A percentile compares a stretch with the other conserved stretches of the same genome.
Conservation (phyloP, 2,329 filamentous ascomycete genomes). For the Cercospora zeae-maydis region DNA sequence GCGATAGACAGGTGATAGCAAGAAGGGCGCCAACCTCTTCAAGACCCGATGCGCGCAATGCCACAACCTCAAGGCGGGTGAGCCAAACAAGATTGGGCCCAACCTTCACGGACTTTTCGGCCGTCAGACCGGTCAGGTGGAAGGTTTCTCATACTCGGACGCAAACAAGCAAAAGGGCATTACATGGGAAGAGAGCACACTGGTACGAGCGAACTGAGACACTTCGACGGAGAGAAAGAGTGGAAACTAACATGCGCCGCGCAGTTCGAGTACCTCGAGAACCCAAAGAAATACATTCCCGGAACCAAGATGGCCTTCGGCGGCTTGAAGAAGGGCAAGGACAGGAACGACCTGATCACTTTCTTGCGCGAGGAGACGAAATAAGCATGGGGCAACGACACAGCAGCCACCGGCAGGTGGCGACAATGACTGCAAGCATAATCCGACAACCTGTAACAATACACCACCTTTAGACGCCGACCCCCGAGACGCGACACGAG, state of each 20-base stretch:
- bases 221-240: neutral
- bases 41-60: conserved; percentile 98
- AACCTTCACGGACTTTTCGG: conserved; percentile 97
- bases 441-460: conserved; percentile 7
- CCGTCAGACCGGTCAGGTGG: conserved; percentile 86
- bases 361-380: conserved; percentile 67
- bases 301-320: conserved; percentile 99
- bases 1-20: conserved; percentile 66
- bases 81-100: conserved; percentile 97
- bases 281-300: conserved; percentile 99
- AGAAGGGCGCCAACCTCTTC: conserved; percentile 99
- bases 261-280: conserved; percentile 97
- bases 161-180: conserved; percentile 98
- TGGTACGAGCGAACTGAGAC: conserved; percentile 54
- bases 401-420: conserved; percentile 10
- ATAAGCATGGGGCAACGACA: conserved; percentile 47
- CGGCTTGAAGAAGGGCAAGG: conserved; percentile 99
- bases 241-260: conserved; percentile 15
- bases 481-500: neutral
- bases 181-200: conserved; percentile 77
- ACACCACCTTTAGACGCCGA: conserved; percentile 9
- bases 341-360: conserved; percentile 97
- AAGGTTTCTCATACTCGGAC: conserved; percentile 96
- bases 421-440: conserved; percentile 1
- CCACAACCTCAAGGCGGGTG: conserved; percentile 88